phyloP scores from a whole-genome alignment of 495 filamentous ascomycete genomes.

The Penicillium soppii region DNA sequence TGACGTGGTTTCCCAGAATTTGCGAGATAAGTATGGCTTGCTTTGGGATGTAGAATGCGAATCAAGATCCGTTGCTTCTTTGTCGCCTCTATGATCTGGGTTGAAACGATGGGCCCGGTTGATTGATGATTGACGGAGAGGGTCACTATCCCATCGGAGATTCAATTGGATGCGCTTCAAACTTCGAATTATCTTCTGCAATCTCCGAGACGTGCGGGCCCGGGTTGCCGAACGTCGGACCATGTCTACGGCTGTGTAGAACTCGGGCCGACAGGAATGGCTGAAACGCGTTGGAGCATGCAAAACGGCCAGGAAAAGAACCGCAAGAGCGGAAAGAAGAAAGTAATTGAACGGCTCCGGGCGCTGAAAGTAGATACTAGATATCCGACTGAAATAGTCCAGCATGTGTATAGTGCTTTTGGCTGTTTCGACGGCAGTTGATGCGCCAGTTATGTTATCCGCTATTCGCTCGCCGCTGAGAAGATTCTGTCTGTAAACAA shows the following conservation, averaged over 20 bases:
- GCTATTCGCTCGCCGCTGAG: constrained; percentile 69
- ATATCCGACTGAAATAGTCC: constrained; percentile 67
- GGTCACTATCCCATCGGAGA: constrained; percentile 7
- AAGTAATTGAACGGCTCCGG: constrained; percentile 87
- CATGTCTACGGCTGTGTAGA: constrained; percentile 77
- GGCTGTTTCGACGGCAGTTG: constrained; percentile 68
- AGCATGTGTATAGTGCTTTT: constrained; percentile 75
- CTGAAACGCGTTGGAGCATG: constrained; percentile 76
- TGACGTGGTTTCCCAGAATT: constrained; percentile 4
- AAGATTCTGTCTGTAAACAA: constrained; percentile 75
- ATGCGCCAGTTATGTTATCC: constrained; percentile 61
- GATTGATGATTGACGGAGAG: neutral
- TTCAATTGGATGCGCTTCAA: constrained; percentile 38
- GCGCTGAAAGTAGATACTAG: constrained; percentile 70
- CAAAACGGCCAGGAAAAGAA: constrained; percentile 74
- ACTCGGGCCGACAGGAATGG: constrained; percentile 66
- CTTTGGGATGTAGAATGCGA: neutral
- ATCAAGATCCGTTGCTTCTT: neutral
- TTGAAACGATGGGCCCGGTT: neutral
- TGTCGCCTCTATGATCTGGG: neutral
- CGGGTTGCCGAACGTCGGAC: constrained; percentile 60
- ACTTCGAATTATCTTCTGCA: constrained; percentile 41
- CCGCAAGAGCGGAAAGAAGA: constrained; percentile 72
- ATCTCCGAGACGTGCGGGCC: constrained; percentile 34
- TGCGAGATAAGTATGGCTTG: neutral